phyloP scores from a whole-genome alignment of 345 rosid species.

The Dovyalis caffra region DNA sequence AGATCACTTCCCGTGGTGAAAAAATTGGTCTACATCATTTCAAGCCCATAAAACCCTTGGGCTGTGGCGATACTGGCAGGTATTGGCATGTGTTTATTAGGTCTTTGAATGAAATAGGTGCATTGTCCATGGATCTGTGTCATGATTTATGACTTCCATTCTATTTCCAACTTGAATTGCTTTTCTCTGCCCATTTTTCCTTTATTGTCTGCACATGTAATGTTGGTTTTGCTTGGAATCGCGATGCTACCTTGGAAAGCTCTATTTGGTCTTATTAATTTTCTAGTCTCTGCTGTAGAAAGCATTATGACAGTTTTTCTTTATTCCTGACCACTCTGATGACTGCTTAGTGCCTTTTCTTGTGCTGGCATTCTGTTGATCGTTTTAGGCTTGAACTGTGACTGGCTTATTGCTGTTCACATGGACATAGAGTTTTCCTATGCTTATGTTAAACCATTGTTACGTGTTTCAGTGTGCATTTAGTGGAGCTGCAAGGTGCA shows the following conservation, averaged over 20 bases:
- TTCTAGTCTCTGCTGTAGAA: background rate
- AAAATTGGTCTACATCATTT: constrained; percentile 79
- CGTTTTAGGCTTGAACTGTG: background rate
- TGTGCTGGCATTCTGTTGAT: background rate
- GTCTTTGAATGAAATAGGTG: constrained; percentile 6
- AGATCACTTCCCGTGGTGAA: constrained; percentile 76
- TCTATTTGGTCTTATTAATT: background rate
- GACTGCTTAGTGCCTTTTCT: background rate
- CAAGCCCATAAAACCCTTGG: constrained; percentile 89
- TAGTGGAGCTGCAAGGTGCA: constrained; percentile 80
- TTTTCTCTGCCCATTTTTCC: background rate
- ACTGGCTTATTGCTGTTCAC: background rate
- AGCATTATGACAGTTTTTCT: background rate
- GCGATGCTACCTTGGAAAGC: background rate
- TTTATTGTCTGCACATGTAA: background rate
- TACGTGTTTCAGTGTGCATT: constrained; percentile 59
- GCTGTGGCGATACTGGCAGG: constrained; percentile 99
- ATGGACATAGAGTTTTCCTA: background rate
- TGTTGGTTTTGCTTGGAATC: background rate
- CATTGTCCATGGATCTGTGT: background rate
- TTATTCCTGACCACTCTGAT: background rate
- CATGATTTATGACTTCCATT: background rate
- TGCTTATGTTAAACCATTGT: background rate
- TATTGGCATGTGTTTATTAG: constrained; percentile 14
- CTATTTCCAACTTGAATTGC: background rate